Evolutionary conservation across 1,284 basidiomycete species (phyloP), one percentile per base, ranked within the genome.

Genomic region (Schizophyllum commune): DNA sequence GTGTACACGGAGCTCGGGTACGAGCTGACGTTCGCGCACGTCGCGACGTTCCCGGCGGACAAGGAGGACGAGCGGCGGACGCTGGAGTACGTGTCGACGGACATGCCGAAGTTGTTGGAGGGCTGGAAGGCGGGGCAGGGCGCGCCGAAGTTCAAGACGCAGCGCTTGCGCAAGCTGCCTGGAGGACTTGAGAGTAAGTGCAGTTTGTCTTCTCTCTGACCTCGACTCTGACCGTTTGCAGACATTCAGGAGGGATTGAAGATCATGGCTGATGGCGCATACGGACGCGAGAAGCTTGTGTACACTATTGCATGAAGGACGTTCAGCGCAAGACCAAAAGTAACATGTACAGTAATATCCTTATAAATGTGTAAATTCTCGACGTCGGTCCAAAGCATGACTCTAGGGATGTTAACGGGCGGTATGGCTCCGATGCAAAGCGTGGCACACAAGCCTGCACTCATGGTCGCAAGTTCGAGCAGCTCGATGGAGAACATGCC

Each of bases 1-100:
- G 66, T 66, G 7, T 68, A 65, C 58, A 67, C 67, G 4, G 57
- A 67, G 57, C 62, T 67, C 21, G 67, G 65, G 22, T 47, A 47
- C 39, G 39, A 47, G 39, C 39, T 47, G 39, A 47, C 39, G 39
- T 47, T 47, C 39, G 60, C 55, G 8, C 19, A 59, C 21, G 34
- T 13, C 33, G 19, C 34, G 27, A 57, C 22, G 4, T 57, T 51
- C 20, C 55, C 56, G 11, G 22, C 60, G 5, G 52, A 51, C 21
- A 55, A 55, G 27, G 52, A 57, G 22, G 60, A 61, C 20, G 57
- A 57, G 17, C 17, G 20, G 20, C 39, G 11, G 32, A 17, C 60
- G 33, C 52, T 61, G 15, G 60, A 61, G n/a, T 57, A 61, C 21
- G 60, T 61, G 13, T 52, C 55, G n/a, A 32, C 34, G 22, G 51